Conservation (phyloP, 257 asterid genomes). For the Solanum stenotomum region DNA sequence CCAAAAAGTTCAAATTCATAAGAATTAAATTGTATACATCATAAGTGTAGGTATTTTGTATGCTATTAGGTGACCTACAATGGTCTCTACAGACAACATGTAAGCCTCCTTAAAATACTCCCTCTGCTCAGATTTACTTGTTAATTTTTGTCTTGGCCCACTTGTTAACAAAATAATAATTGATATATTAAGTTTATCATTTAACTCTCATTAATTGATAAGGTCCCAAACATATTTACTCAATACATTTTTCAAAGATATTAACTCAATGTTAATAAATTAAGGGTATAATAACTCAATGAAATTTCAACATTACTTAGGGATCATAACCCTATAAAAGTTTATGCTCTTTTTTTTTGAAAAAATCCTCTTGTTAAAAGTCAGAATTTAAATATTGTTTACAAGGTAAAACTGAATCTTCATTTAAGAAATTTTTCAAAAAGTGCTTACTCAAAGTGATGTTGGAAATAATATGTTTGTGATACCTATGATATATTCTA, state of each 20-base stretch:
- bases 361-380: neutral
- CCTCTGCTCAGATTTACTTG: too few relatives aligned
- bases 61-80: neutral
- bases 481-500: slow-evolving; percentile 41
- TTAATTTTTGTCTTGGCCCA: too few relatives aligned
- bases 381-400: too few relatives aligned
- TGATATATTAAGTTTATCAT: too few relatives aligned
- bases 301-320: neutral
- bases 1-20: neutral
- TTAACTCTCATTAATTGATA: too few relatives aligned
- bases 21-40: neutral
- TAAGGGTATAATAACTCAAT: neutral
- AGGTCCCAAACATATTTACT: too few relatives aligned
- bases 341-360: too few relatives aligned
- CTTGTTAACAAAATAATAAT: too few relatives aligned
- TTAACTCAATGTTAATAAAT: too few relatives aligned
- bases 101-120: neutral
- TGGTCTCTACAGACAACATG: neutral
- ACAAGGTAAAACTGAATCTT: too few relatives aligned
- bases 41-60: neutral
- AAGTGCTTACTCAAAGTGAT: slow-evolving; percentile 61
- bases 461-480: slow-evolving; percentile 47
- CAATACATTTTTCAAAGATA: too few relatives aligned
- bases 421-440: slow-evolving; percentile 21
- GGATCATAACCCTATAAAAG: too few relatives aligned